These are phyloP conservation scores for Myxozyma lipomycoides DNA, from an alignment of 805 yeast species.

Conservation along the genomic window DNA sequence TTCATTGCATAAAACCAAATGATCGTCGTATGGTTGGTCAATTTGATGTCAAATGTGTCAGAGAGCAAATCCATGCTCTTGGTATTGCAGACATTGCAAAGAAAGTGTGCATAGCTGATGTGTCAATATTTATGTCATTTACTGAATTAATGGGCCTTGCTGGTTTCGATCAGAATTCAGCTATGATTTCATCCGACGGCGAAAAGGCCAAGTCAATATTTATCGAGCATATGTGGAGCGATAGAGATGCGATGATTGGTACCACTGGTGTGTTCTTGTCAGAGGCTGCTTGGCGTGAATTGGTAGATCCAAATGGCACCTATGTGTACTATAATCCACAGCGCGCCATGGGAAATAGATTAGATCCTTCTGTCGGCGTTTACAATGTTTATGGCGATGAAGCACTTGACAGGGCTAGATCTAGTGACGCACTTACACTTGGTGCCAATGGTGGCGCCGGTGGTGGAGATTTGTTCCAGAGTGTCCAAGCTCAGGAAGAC, in stretches of 20 bases:
- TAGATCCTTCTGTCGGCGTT: constrained; percentile 23
- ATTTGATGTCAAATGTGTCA: constrained; percentile 43
- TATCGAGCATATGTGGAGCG: constrained; percentile 36
- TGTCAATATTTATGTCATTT: constrained; percentile 40
- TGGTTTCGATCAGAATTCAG: constrained; percentile 28
- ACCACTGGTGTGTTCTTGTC: constrained; percentile 42
- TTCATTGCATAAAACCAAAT: constrained; percentile 43
- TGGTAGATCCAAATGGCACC: constrained; percentile 38
- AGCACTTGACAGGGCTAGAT: constrained; percentile 21
- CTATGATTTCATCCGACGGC: constrained; percentile 9
- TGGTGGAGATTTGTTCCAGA: constrained; percentile 36
- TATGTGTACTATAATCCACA: constrained; percentile 9
- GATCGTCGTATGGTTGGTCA: constrained; percentile 39
- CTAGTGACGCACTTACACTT: constrained; percentile 21
- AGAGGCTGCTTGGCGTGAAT: constrained; percentile 41
- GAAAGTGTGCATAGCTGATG: constrained; percentile 40
- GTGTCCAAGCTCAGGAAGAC: constrained; percentile 34
- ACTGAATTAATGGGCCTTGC: constrained; percentile 37
- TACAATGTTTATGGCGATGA: constrained; percentile 30
- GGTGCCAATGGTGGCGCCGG: constrained; percentile 26
- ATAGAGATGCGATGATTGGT: constrained; percentile 40
- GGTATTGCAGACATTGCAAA: constrained; percentile 43
- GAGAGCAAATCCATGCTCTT: constrained; percentile 42
- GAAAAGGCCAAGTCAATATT: constrained; percentile 34
- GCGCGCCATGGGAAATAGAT: constrained; percentile 4